These are phyloP conservation scores for Fraxinus nigra DNA, from an alignment of 305 asterid species.

Conservation along the genomic window DNA sequence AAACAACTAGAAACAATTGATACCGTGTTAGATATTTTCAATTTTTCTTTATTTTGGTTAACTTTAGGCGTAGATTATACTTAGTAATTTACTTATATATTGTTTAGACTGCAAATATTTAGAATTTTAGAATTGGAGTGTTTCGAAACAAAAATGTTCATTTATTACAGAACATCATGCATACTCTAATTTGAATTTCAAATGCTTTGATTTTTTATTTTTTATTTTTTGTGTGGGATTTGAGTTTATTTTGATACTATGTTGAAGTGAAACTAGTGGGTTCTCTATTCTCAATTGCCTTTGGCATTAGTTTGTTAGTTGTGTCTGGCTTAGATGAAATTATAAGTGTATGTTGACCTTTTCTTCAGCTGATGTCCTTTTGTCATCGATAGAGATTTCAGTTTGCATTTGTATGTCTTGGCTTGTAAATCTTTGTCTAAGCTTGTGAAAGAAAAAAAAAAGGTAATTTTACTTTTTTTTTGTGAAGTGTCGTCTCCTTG, in stretches of 20 bases:
- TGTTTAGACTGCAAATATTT: not conserved
- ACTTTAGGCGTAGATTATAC: not conserved
- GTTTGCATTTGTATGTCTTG: not conserved
- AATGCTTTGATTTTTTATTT: too few relatives aligned
- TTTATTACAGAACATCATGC: not conserved
- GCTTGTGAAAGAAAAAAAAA: not conserved
- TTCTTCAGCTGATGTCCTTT: not conserved
- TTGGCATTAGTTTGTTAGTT: not conserved
- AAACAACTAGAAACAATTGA: not conserved
- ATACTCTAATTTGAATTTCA: not conserved
- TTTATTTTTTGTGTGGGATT: too few relatives aligned
- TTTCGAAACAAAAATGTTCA: too few relatives aligned
- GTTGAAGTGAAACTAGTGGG: too few relatives aligned
- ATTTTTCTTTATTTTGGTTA: not conserved
- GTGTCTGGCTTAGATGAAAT: not conserved
- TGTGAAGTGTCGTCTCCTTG: not conserved
- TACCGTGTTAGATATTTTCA: not conserved
- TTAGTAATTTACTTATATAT: not conserved
- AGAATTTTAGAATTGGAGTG: too few relatives aligned
- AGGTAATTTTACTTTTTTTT: not conserved
- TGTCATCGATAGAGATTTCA: not conserved
- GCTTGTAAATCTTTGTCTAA: constrained; percentile 4
- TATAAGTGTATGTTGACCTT: not conserved
- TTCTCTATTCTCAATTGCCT: too few relatives aligned
- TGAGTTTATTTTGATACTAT: too few relatives aligned